Evolutionary conservation across 768 basidiomycete species (phyloP).

Genomic region (Agaricus subrufescens): DNA sequence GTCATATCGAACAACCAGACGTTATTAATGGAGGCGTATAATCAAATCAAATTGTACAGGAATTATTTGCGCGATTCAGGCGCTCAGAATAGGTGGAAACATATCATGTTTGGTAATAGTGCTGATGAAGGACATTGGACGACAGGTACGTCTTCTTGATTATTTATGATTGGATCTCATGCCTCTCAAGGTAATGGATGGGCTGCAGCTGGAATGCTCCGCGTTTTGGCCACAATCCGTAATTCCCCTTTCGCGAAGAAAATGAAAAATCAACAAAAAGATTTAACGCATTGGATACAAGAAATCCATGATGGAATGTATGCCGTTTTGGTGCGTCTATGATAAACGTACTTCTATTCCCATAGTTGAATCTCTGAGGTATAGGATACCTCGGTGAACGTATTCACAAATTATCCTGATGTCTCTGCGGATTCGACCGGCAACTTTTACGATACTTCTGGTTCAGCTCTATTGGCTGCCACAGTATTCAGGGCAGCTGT

Average conservation of each 20-base stretch:
- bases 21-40: slow-evolving; percentile 60
- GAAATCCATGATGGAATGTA: slow-evolving; percentile 80
- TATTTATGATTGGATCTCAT: neutral
- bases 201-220: slow-evolving; percentile 85
- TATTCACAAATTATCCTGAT: slow-evolving; percentile 75
- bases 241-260: slow-evolving; percentile 49
- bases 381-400: slow-evolving; percentile 35
- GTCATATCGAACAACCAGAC: slow-evolving; percentile 50
- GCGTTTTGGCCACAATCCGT: slow-evolving; percentile 73
- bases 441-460: slow-evolving; percentile 70
- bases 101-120: slow-evolving; percentile 37
- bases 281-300: slow-evolving; percentile 42
- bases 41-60: slow-evolving; percentile 70
- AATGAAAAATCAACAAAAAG: slow-evolving; percentile 19
- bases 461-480: slow-evolving; percentile 70
- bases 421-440: slow-evolving; percentile 17
- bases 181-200: slow-evolving; percentile 69
- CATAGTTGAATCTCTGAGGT: neutral
- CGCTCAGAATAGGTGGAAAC: slow-evolving; percentile 63
- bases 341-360: slow-evolving; percentile 4
- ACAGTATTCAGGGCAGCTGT: slow-evolving; percentile 67
- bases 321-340: slow-evolving; percentile 42
- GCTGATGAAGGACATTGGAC: slow-evolving; percentile 43
- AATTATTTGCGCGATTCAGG: slow-evolving; percentile 50
- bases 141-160: slow-evolving; percentile 44